Conservation (phyloP, 441 rosid genomes). For the Daphne laureola region DNA sequence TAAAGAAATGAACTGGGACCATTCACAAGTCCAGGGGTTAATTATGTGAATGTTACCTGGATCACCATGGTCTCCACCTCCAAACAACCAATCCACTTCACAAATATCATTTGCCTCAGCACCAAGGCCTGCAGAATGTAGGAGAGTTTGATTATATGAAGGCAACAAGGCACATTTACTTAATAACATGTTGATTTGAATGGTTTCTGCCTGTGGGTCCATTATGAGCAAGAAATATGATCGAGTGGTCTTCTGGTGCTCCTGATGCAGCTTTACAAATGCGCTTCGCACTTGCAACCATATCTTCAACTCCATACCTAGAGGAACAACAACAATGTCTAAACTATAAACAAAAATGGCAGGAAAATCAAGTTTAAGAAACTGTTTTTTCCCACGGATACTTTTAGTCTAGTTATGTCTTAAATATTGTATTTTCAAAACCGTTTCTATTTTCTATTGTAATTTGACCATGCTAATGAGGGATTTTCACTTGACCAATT, state of each 20-base stretch:
- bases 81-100: slow-evolving; percentile 67
- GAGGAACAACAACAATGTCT: slow-evolving; percentile 11
- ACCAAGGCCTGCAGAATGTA: slow-evolving; percentile 62
- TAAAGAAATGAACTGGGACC: slow-evolving; percentile 7
- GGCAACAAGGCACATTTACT: slow-evolving; percentile 1
- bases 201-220: slow-evolving; percentile 63
- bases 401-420: not conserved
- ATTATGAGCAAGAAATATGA: slow-evolving; percentile 78
- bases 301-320: slow-evolving; percentile 71
- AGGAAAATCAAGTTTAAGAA: slow-evolving; percentile 2
- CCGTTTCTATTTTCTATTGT: not conserved
- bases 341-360: slow-evolving; percentile 4
- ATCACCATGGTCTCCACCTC: slow-evolving; percentile 89
- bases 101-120: slow-evolving; percentile 66
- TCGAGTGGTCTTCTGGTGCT: slow-evolving; percentile 66
- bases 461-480: too few species aligned
- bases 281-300: slow-evolving; percentile 57
- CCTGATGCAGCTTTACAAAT: slow-evolving; percentile 48
- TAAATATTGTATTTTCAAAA: not conserved
- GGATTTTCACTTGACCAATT: too few species aligned
- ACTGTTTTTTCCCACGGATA: not conserved
- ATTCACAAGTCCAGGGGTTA: slow-evolving; percentile 14
- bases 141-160: slow-evolving; percentile 2
- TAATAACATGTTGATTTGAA: slow-evolving; percentile 12
- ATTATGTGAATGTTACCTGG: slow-evolving; percentile 40